A percentile compares a stretch with the other conserved stretches of the same genome.
phyloP scores from a whole-genome alignment of 306 rosid genomes.

The Rubus parviflorus region DNA sequence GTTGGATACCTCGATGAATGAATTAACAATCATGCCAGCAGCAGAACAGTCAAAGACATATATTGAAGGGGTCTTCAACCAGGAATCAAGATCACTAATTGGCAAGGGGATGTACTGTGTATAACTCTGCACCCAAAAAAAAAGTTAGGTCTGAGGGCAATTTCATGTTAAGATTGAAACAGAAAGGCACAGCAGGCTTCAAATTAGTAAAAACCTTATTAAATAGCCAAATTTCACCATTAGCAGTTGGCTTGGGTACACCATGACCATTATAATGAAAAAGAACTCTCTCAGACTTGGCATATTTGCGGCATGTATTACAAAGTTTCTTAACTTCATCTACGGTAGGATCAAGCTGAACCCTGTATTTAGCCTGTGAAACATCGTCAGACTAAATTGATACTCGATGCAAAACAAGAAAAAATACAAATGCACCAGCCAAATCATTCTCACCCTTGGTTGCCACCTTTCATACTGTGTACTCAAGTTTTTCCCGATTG shows the following conservation, averaged over 20 bases:
- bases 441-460: slow-evolving; percentile 67
- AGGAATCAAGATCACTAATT: slow-evolving; percentile 85
- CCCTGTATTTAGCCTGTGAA: slow-evolving; percentile 82
- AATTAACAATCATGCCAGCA: slow-evolving; percentile 84
- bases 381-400: slow-evolving; percentile 34
- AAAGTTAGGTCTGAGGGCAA: slow-evolving; percentile 16
- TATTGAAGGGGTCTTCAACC: slow-evolving; percentile 99
- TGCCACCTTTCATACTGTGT: slow-evolving; percentile 98
- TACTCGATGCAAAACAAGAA: slow-evolving; percentile 26
- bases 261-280: slow-evolving; percentile 99
- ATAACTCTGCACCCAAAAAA: slow-evolving; percentile 70
- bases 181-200: slow-evolving; percentile 5
- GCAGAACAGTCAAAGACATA: slow-evolving; percentile 98
- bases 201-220: slow-evolving; percentile 63
- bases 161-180: background rate
- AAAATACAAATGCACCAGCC: slow-evolving; percentile 12
- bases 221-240: slow-evolving; percentile 99
- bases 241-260: slow-evolving; percentile 94
- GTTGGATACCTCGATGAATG: slow-evolving; percentile 69
- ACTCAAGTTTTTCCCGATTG: slow-evolving; percentile 83
- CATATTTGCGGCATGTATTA: slow-evolving; percentile 75
- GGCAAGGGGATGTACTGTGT: slow-evolving; percentile 96
- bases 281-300: slow-evolving; percentile 91
- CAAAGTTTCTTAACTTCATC: slow-evolving; percentile 99
- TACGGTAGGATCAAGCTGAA: slow-evolving; percentile 92